Base-by-base conservation (phyloP, 1,284 basidiomycete species). In the Schizopora paradoxa region DNA sequence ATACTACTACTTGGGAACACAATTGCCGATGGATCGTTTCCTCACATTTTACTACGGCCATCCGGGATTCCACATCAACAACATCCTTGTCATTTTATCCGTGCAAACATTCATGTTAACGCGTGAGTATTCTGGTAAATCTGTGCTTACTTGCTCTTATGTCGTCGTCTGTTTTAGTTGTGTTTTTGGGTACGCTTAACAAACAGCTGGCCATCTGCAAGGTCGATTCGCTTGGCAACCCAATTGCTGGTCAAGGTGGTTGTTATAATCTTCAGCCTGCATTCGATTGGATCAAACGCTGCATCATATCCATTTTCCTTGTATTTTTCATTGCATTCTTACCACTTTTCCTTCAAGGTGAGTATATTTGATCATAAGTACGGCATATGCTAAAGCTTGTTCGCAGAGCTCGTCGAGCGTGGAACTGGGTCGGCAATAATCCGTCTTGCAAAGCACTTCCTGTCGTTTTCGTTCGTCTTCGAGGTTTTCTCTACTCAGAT, bases 1-100 rank as follows among this genome's bases (percentile, higher is more conserved):
- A 69, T 99, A 99, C 71, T 99, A 99, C 68, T 99, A 99, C 66
- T 76, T 99, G 48, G 96, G 96, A 45, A 99, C 96, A 6, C 96
- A 99, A 66, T 75, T 99, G 34, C 96, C 96, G 28, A 82, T 98
- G 58, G 96, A 99, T 66, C 89, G 96, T 31, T 99, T 99, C 84
- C 73, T 99, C 54, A 98, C 96, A 18, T 99, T 99, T 77, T 99
- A 99, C 73, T 99, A 98, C 60, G 96, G 91, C 51, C 96, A 99
- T 72, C 94, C 96, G 46, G 96, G 95, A 61, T 99, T 99, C 86
- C 94, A 99, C 69, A 86, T 99, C 75, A 99, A 99, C 79, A 99
- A 99, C 66, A 99, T 99, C 61, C 75, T 99, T 61, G 92, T 97
- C 67, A 96, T 98, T 58, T 85, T 91, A 65, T 95, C 94, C 35